Base-by-base conservation (phyloP, 106 monocot genomes). In the Gastrodia elata region DNA sequence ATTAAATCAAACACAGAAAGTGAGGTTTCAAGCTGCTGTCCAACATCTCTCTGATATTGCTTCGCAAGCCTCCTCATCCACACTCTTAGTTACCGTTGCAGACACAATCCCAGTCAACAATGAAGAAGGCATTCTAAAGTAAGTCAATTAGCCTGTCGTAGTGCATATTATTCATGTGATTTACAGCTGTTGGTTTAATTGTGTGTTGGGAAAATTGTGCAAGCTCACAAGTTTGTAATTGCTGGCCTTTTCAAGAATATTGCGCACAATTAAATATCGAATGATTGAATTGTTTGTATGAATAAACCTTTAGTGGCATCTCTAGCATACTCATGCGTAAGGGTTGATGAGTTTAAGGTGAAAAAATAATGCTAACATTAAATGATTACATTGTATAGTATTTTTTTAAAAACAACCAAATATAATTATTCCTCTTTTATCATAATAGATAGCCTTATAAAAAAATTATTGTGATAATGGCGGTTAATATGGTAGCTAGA, bases 51-150 rank as follows among this genome's bases (percentile, higher is more conserved):
- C 82, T 49, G 83, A 88, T 30, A 27, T 92, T 20, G 69, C 79
- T 28, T 52, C 83, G 22, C 65, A 70, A 39, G 43, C 80, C 43
- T 70, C 87, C 26, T 49, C 83, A 15, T 35, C 80, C 18, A 43
- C 76, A 28, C 77, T 79, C 37, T 32, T 83, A 22, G 94, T 91
- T 80, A 77, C 84, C 64, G 88, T 97, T 76, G 79, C 92, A 40
- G 96, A 96, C 49, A 74, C 85, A 38, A 90, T 96, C 76, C 92
- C 89, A 18, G 89, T 92, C 61, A 86, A 86, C 52, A 75, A 81
- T 40, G 96, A 97, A 64, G 96, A 97, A 34, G 87, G 88, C 79
- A 86, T 97, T 44, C 96, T 97, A 46, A 97, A 97, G 96, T 97
- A 75, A 68, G 56, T 25, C 26, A 13, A 27, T n/a, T 6, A 3